A percentile compares a stretch with the other conserved stretches of the same genome.
Conservation (phyloP, 2,329 filamentous ascomycete species). For the Cytospora piceae region DNA sequence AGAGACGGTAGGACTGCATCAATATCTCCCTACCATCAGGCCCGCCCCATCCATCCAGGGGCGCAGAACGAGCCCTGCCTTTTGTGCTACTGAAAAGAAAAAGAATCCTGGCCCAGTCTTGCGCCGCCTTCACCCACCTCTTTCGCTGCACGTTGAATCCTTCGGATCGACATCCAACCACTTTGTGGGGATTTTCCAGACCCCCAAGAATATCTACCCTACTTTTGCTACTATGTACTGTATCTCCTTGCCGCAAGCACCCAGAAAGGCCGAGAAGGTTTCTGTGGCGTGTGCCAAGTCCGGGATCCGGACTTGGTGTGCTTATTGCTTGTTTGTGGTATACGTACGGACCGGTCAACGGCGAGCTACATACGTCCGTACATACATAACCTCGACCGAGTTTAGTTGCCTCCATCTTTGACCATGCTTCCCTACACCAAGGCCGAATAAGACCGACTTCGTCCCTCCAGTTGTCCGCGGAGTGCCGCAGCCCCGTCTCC, state of each 20-base stretch:
- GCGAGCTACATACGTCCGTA: background rate
- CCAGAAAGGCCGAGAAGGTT: background rate
- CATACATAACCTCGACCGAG: background rate
- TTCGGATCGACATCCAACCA: constrained; percentile 7
- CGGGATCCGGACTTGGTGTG: background rate
- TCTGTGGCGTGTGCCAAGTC: background rate
- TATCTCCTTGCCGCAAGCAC: background rate
- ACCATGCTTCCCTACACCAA: background rate
- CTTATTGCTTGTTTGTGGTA: too few species aligned
- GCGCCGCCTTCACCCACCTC: constrained; percentile 4
- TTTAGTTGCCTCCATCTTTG: background rate
- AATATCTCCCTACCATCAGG: too few species aligned
- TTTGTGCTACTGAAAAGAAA: background rate
- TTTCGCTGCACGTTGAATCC: constrained; percentile 17
- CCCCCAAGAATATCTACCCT: background rate
- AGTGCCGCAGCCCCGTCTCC: constrained; percentile 6
- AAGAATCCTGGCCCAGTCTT: constrained; percentile 21
- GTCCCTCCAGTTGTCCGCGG: background rate
- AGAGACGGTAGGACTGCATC: too few species aligned
- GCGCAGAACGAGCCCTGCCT: background rate
- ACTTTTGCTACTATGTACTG: background rate
- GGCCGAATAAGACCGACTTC: background rate
- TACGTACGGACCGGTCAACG: background rate
- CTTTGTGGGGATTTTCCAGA: background rate
- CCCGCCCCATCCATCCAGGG: background rate